phyloP scores from a whole-genome alignment of 2,329 filamentous ascomycete genomes.

The Cladosporium colombiae region DNA sequence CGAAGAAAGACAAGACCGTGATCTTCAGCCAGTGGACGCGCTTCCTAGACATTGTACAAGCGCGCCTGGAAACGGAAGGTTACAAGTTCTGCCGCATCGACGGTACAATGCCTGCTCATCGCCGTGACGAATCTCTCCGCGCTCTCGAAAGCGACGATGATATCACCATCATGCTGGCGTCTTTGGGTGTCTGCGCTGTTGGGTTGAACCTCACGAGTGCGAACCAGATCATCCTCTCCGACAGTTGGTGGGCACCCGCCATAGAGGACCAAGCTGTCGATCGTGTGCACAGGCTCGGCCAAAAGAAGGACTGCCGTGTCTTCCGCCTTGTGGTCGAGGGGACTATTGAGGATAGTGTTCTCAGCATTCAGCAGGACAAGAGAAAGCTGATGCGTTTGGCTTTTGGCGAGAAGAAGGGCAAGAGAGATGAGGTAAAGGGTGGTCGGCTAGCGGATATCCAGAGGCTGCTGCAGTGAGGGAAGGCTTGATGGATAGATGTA shows the following conservation, averaged over 20 bases:
- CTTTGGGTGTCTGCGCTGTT: slow-evolving; percentile 78
- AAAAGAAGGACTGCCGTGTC: slow-evolving; percentile 75
- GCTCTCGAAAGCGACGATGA: slow-evolving; percentile 66
- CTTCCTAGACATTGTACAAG: slow-evolving; percentile 71
- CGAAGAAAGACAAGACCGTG: slow-evolving; percentile 65
- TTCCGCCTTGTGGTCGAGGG: slow-evolving; percentile 80
- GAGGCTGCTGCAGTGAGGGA: slow-evolving; percentile 37
- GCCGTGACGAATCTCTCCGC: slow-evolving; percentile 71
- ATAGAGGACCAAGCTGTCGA: slow-evolving; percentile 92
- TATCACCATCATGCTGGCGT: slow-evolving; percentile 77
- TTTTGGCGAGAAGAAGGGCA: slow-evolving; percentile 69
- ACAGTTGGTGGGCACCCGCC: slow-evolving; percentile 90
- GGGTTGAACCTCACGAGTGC: slow-evolving; percentile 84
- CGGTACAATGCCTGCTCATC: slow-evolving; percentile 70
- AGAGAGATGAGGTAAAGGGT: slow-evolving; percentile 56
- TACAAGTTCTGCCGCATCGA: slow-evolving; percentile 73
- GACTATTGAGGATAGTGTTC: slow-evolving; percentile 77
- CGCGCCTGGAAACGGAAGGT: slow-evolving; percentile 61
- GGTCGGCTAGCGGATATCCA: slow-evolving; percentile 47
- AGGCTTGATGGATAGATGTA: not conserved
- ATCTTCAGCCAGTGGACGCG: slow-evolving; percentile 78
- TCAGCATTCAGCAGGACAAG: slow-evolving; percentile 78
- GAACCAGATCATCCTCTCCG: slow-evolving; percentile 79
- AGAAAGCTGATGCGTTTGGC: slow-evolving; percentile 74
- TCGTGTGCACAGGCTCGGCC: slow-evolving; percentile 81